Conservation (phyloP, 257 asterid genomes). For the Asclepias syriaca region DNA sequence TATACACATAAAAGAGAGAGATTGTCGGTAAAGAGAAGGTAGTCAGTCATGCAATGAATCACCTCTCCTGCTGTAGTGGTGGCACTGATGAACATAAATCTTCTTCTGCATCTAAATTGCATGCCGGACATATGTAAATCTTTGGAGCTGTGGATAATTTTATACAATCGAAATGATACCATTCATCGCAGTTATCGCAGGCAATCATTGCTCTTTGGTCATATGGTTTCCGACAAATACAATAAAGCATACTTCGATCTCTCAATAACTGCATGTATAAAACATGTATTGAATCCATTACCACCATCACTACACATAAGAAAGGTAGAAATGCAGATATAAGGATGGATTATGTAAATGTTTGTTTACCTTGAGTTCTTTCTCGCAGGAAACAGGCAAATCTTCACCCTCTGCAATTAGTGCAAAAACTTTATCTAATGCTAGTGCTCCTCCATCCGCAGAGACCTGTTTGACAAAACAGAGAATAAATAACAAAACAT, state of each 20-base stretch:
- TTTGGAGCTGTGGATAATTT: slow-evolving; percentile 65
- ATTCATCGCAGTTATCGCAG: slow-evolving; percentile 81
- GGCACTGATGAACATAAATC: slow-evolving; percentile 26
- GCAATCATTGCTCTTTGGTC: slow-evolving; percentile 84
- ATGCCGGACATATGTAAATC: slow-evolving; percentile 84
- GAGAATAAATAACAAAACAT: not conserved
- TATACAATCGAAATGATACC: slow-evolving; percentile 95
- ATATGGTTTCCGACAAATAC: slow-evolving; percentile 85
- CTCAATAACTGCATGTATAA: slow-evolving; percentile 48
- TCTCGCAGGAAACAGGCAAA: slow-evolving; percentile 48
- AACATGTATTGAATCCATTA: not conserved
- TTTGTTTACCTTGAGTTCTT: slow-evolving; percentile 67
- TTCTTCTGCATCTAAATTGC: slow-evolving; percentile 39
- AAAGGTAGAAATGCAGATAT: not conserved
- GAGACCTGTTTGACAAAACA: slow-evolving; percentile 56
- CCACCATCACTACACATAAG: not conserved
- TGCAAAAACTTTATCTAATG: slow-evolving; percentile 63
- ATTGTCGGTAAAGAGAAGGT: too few species aligned
- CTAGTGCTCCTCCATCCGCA: slow-evolving; percentile 67
- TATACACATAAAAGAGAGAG: too few species aligned
- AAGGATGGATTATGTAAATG: not conserved
- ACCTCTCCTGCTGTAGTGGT: slow-evolving; percentile 42
- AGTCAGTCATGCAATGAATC: slow-evolving; percentile 6
- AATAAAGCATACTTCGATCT: slow-evolving; percentile 94
- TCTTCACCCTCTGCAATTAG: slow-evolving; percentile 68